Conservation (phyloP, 495 filamentous ascomycete genomes). For the Xylaria intraflava region DNA sequence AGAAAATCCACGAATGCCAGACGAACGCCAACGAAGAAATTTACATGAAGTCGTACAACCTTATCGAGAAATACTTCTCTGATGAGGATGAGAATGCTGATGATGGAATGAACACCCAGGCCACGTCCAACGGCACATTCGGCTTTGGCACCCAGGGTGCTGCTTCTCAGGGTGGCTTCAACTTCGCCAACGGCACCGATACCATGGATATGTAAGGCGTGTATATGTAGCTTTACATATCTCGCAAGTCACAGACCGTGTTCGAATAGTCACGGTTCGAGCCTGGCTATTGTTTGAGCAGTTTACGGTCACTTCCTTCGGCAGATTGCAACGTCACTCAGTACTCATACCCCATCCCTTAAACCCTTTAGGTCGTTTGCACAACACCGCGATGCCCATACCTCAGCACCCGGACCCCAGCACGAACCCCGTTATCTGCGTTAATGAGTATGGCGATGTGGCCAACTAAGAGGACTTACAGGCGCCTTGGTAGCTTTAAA, state of each 20-base stretch:
- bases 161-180: constrained; percentile 71
- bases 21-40: constrained; percentile 99
- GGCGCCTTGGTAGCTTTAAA: constrained; percentile 48
- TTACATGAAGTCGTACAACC: constrained; percentile 99
- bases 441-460: constrained; percentile 28
- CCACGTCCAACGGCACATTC: constrained; percentile 66
- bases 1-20: constrained; percentile 99
- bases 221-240: constrained; percentile 12
- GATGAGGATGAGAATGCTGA: constrained; percentile 88
- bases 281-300: constrained; percentile 3
- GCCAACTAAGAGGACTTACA: constrained; percentile 23
- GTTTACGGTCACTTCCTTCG: constrained; percentile 16
- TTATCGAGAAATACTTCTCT: constrained; percentile 99
- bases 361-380: constrained; percentile 11
- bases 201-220: constrained; percentile 93
- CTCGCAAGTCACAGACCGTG: background rate
- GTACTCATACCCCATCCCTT: constrained; percentile 15
- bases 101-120: constrained; percentile 49
- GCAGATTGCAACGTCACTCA: constrained; percentile 22
- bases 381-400: constrained; percentile 8
- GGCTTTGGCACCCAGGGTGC: constrained; percentile 69
- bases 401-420: constrained; percentile 14
- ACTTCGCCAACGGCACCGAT: constrained; percentile 85
- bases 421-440: constrained; percentile 32
- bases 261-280: constrained; percentile 1